Percentiles rank a stretch among this genome's conserved stretches.
Evolutionary conservation across 2,329 filamentous ascomycete genomes (phyloP).

Genomic region (Alternaria longipes): DNA sequence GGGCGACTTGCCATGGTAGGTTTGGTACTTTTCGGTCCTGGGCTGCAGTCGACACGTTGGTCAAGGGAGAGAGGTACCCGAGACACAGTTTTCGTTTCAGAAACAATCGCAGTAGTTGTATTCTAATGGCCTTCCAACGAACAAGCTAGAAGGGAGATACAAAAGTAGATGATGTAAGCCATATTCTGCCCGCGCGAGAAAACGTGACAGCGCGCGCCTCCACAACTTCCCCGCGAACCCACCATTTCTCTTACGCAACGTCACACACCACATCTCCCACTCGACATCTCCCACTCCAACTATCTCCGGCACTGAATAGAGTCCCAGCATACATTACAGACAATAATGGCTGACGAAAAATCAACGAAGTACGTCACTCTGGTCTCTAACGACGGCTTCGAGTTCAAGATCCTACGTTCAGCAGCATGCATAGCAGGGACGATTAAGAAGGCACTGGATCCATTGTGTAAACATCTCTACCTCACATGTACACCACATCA

Average conservation of each 20-base stretch:
- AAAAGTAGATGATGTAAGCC: not conserved
- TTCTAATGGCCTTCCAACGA: not conserved
- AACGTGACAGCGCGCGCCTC: conserved; percentile 38
- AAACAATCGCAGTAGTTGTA: not conserved
- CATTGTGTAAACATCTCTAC: conserved; percentile 62
- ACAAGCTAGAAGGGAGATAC: not conserved
- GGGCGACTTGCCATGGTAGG: conserved; percentile 5
- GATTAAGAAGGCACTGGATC: conserved; percentile 79
- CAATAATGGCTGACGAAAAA: conserved; percentile 33
- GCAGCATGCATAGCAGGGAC: conserved; percentile 74
- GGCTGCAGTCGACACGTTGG: not conserved
- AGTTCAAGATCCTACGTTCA: conserved; percentile 78
- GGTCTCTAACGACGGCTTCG: conserved; percentile 77
- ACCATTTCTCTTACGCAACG: not conserved
- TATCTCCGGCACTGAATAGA: not conserved
- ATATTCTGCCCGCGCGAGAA: conserved; percentile 24
- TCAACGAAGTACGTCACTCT: conserved; percentile 77
- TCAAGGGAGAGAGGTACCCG: not conserved
- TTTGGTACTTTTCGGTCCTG: not conserved
- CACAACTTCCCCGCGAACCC: conserved; percentile 22
- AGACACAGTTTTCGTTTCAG: not conserved
- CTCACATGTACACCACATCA: not conserved
- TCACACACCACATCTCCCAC: not conserved
- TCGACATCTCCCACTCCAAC: not conserved
- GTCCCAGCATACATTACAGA: not conserved